Conservation (phyloP, 768 basidiomycete species). For the Mrakia frigida region DNA sequence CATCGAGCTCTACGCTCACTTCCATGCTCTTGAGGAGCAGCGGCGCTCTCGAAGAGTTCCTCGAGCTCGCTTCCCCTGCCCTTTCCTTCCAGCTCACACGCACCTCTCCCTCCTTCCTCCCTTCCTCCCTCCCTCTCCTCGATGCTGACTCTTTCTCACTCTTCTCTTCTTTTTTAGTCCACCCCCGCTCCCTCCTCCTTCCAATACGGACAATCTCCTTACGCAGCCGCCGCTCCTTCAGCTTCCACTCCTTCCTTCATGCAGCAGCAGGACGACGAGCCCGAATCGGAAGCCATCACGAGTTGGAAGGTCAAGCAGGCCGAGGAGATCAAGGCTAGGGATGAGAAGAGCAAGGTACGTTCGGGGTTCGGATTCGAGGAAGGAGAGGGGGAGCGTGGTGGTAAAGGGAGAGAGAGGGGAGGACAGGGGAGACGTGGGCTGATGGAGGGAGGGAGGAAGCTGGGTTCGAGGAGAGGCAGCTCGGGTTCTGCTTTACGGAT, state of each 20-base stretch:
- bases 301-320: slow-evolving; percentile 25
- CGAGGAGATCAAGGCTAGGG: slow-evolving; percentile 28
- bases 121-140: not conserved
- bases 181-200: slow-evolving; percentile 3
- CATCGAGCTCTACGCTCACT: not conserved
- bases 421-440: not conserved
- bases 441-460: no score
- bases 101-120: not conserved
- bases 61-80: not conserved
- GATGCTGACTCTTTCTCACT: not conserved
- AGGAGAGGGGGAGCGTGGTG: not conserved
- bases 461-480: no score
- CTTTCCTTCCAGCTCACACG: not conserved
- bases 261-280: slow-evolving; percentile 16
- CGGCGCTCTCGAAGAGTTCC: not conserved
- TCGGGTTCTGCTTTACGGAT: no score
- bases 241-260: not conserved
- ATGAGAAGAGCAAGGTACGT: slow-evolving; percentile 29
- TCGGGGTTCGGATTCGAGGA: not conserved
- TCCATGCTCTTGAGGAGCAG: not conserved
- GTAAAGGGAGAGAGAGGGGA: not conserved
- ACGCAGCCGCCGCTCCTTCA: slow-evolving; percentile 19
- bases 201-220: slow-evolving; percentile 30
- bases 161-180: not conserved
- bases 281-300: slow-evolving; percentile 23